phyloP scores from a whole-genome alignment of 768 basidiomycete genomes.

The Pisolithus microcarpus region DNA sequence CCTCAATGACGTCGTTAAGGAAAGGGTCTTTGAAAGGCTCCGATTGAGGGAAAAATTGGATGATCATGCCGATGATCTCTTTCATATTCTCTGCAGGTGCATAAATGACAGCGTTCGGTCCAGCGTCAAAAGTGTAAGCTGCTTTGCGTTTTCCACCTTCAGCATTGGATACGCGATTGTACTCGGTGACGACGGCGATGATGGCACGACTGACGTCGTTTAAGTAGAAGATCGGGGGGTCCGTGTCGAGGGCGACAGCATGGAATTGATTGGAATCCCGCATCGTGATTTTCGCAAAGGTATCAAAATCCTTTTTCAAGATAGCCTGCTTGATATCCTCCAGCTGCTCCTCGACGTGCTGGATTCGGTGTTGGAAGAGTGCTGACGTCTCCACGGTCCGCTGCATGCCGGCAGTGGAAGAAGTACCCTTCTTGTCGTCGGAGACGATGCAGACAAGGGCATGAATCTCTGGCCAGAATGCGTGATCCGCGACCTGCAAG shows the following conservation, averaged over 20 bases:
- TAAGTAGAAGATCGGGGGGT: constrained; percentile 98
- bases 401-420: constrained; percentile 95
- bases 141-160: constrained; percentile 60
- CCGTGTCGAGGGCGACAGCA: constrained; percentile 92
- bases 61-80: constrained; percentile 69
- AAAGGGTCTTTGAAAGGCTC: constrained; percentile 73
- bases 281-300: constrained; percentile 92
- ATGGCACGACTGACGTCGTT: constrained; percentile 96
- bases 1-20: constrained; percentile 29
- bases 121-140: constrained; percentile 98
- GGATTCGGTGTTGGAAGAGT: constrained; percentile 85
- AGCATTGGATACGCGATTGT: constrained; percentile 73
- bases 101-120: constrained; percentile 98
- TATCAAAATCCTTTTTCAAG: constrained; percentile 67
- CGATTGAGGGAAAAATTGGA: constrained; percentile 83
- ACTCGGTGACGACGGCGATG: constrained; percentile 83
- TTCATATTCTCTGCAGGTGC: constrained; percentile 68
- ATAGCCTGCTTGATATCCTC: constrained; percentile 75
- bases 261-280: constrained; percentile 98
- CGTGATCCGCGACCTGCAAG: constrained; percentile 73
- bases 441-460: constrained; percentile 96
- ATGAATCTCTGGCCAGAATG: constrained; percentile 93
- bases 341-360: constrained; percentile 81
- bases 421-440: constrained; percentile 94
- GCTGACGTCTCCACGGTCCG: constrained; percentile 88